Evolutionary conservation across 2,329 filamentous ascomycete species (phyloP).

Genomic region (Mollisiaceae sp.): DNA sequence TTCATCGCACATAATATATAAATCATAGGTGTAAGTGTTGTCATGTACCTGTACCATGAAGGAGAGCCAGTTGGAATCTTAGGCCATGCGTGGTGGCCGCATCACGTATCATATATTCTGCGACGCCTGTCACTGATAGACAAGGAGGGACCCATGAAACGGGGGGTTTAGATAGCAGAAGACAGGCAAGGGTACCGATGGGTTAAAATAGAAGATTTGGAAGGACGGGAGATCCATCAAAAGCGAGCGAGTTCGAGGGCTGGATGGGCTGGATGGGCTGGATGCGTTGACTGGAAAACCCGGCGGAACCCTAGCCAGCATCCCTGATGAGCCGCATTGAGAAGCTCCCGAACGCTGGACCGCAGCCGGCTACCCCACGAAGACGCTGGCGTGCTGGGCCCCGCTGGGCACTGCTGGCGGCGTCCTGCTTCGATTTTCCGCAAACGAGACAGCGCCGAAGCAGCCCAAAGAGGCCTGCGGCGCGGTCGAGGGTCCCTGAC

Average conservation of each 20-base stretch:
- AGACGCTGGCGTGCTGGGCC: constrained; percentile 9
- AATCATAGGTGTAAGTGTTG: constrained; percentile 22
- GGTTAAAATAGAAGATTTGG: constrained; percentile 32
- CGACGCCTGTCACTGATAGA: constrained; percentile 35
- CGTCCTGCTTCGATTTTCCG: constrained; percentile 12
- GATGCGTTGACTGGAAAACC: background rate
- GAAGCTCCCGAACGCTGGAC: constrained; percentile 14
- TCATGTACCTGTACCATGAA: constrained; percentile 27
- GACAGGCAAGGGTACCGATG: constrained; percentile 16
- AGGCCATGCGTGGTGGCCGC: constrained; percentile 33
- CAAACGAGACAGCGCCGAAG: constrained; percentile 16
- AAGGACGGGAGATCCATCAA: constrained; percentile 30
- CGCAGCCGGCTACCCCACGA: constrained; percentile 23
- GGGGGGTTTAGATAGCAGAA: constrained; percentile 26
- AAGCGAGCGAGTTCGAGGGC: constrained; percentile 9
- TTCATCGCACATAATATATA: constrained; percentile 27
- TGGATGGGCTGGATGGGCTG: background rate
- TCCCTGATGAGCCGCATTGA: constrained; percentile 36
- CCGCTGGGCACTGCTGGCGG: background rate
- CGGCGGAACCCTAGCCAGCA: background rate
- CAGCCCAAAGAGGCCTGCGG: constrained; percentile 7
- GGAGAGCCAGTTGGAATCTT: constrained; percentile 27
- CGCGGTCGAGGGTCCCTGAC: background rate
- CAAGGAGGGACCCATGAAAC: constrained; percentile 38
- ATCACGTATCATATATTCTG: constrained; percentile 43